A percentile compares a stretch with the other conserved stretches of the same genome.
phyloP scores from a whole-genome alignment of 495 filamentous ascomycete species.

The Cetradonia linearis region DNA sequence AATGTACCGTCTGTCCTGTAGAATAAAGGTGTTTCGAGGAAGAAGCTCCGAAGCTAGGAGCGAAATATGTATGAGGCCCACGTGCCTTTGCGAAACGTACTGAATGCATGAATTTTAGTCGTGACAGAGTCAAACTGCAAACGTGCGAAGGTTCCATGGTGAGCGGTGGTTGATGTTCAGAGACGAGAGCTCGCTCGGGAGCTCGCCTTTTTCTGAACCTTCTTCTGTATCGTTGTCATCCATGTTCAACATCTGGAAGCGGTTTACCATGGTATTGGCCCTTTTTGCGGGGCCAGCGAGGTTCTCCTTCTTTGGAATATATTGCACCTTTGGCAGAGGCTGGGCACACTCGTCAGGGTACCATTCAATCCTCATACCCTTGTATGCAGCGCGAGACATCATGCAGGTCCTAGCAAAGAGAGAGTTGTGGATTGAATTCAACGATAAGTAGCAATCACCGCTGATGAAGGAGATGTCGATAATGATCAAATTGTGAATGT shows the following conservation, averaged over 20 bases:
- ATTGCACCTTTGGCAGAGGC: conserved; percentile 37
- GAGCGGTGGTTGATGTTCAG: conserved; percentile 17
- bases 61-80: background rate
- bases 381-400: conserved; percentile 67
- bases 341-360: conserved; percentile 65
- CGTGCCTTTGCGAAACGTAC: background rate
- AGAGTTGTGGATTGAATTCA: conserved; percentile 70
- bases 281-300: conserved; percentile 30
- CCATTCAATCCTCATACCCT: conserved; percentile 61
- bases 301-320: conserved; percentile 30
- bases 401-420: conserved; percentile 68
- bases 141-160: conserved; percentile 19
- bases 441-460: conserved; percentile 53
- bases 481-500: conserved; percentile 70
- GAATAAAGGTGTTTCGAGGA: background rate
- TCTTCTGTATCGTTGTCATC: conserved; percentile 36
- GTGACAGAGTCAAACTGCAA: conserved; percentile 16
- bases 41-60: background rate
- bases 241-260: conserved; percentile 54
- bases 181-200: conserved; percentile 16
- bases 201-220: conserved; percentile 19
- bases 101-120: background rate
- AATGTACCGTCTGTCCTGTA: background rate
- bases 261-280: conserved; percentile 37
- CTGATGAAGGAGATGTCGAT: conserved; percentile 51